Base-by-base conservation (phyloP, 495 filamentous ascomycete genomes). In the Penicillium herquei region DNA sequence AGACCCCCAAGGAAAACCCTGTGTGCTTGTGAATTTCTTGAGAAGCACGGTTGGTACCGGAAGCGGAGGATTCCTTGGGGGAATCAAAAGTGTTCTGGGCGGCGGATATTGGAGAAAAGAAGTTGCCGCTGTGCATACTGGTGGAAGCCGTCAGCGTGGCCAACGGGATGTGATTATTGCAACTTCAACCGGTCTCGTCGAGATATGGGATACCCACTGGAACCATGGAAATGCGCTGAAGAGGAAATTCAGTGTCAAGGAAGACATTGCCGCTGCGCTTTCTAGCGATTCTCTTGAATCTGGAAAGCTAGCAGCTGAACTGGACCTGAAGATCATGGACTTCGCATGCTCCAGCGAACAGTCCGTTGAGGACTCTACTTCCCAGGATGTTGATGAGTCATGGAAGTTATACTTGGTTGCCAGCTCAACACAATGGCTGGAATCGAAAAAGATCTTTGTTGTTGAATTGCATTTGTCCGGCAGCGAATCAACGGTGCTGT, bases 131-230 rank as follows among this genome's bases (percentile, higher is more conserved):
- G 84, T 92, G 39, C 82, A 82, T 51, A 83, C 89, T 1, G 87
- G 87, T 31, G 76, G 73, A 37, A 85, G 87, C 16, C 76, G 78
- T 18, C 84, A 85, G 51, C 81, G 90, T 63, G 92, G 92, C 5
- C 91, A 98, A 70, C 85, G 92, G 63, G 87, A 92, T 61, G 80
- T 95, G 21, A 78, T 95, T 26, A 83, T 91, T 55, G 85, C 84
- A 31, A 92, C 91, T 10, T 78, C 84, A 6, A 83, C 84, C 40
- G 92, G 90, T 17, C 72, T 83, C 31, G 69, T 98, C 12, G 86
- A 94, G 54, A 80, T 86, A 10, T 98, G 94, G 94, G 87, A 89
- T 64, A 78, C 96, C 5, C 90, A 90, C 63, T 87, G 92, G 69
- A 87, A 89, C 35, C 92, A 92, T 30, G 87, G 81, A 16, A 80